These are phyloP conservation scores for Phytophthora podocarpi DNA, from an alignment of 352 stramenopile genomes.

Conservation along the genomic window DNA sequence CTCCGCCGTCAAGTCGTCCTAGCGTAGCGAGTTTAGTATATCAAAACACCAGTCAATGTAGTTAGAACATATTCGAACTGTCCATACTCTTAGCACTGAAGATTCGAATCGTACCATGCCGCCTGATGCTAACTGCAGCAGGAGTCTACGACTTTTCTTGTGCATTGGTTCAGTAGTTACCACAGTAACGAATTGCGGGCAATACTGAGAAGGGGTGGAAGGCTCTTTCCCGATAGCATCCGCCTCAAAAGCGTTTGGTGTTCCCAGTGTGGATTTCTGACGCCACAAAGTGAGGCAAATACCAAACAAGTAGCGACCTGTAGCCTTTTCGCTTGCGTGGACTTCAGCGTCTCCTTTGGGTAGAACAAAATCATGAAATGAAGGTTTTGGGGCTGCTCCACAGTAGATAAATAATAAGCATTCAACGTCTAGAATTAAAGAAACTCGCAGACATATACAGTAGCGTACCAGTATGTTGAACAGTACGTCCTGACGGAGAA, in stretches of 20 bases:
- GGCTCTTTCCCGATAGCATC: neutral
- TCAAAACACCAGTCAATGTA: neutral
- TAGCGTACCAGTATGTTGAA: constrained; percentile 5
- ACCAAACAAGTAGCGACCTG: constrained; percentile 33
- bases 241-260: neutral
- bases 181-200: constrained; percentile 17
- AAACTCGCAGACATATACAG: neutral
- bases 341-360: constrained; percentile 4
- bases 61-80: no score
- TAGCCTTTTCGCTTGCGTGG: neutral
- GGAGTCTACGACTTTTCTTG: constrained; percentile 26
- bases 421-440: neutral
- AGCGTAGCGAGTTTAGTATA: neutral
- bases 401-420: neutral
- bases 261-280: neutral
- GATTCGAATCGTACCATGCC: constrained; percentile 15
- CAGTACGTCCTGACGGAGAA: constrained; percentile 15
- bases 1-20: constrained; percentile 27
- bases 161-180: constrained; percentile 29
- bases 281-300: constrained; percentile 47
- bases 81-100: neutral
- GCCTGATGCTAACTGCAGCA: constrained; percentile 33
- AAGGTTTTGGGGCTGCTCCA: constrained; percentile 16
- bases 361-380: constrained; percentile 56
- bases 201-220: neutral